Percentiles rank a stretch among this genome's conserved stretches.
These are phyloP conservation scores for Pseudogymnoascus sp. DNA, from an alignment of 2,329 filamentous ascomycete species.

Conservation along the genomic window DNA sequence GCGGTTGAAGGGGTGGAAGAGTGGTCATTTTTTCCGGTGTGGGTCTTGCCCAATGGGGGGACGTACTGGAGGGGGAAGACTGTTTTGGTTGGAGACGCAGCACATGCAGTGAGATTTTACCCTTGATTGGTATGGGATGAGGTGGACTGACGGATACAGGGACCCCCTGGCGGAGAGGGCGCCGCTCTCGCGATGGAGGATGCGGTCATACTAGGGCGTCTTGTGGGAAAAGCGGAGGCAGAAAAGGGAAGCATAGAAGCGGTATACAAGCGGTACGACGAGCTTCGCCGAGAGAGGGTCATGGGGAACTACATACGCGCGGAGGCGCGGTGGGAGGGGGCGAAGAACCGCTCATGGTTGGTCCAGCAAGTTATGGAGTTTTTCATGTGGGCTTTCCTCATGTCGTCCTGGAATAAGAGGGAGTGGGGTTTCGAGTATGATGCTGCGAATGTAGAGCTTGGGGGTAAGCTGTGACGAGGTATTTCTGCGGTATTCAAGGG, in stretches of 20 bases:
- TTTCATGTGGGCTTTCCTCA: slow-evolving; percentile 21
- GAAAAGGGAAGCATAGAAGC: slow-evolving; percentile 38
- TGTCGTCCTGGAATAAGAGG: neutral
- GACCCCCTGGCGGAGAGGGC: slow-evolving; percentile 43
- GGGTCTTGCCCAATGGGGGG: slow-evolving; percentile 11
- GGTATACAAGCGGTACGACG: slow-evolving; percentile 19
- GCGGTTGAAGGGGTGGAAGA: slow-evolving; percentile 10
- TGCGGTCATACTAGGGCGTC: slow-evolving; percentile 37
- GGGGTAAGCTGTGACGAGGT: neutral
- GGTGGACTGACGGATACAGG: slow-evolving; percentile 20
- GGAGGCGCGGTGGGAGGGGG: slow-evolving; percentile 19
- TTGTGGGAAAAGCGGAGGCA: slow-evolving; percentile 33
- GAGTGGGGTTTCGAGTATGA: neutral
- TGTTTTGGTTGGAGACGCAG: slow-evolving; percentile 17
- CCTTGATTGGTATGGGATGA: neutral
- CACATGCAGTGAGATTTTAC: slow-evolving; percentile 13
- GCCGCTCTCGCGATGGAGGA: slow-evolving; percentile 46
- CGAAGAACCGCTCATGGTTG: slow-evolving; percentile 16
- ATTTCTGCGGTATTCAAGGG: neutral
- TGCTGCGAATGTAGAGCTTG: neutral
- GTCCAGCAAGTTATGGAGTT: slow-evolving; percentile 19
- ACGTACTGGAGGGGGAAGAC: slow-evolving; percentile 12
- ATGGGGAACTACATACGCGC: slow-evolving; percentile 31
- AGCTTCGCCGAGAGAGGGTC: slow-evolving; percentile 23
- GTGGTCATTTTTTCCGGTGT: slow-evolving; percentile 15